Evolutionary conservation across 2,329 filamentous ascomycete genomes (phyloP), one percentile per base, ranked within the genome.

Genomic region (Aspergillus uvarum): DNA sequence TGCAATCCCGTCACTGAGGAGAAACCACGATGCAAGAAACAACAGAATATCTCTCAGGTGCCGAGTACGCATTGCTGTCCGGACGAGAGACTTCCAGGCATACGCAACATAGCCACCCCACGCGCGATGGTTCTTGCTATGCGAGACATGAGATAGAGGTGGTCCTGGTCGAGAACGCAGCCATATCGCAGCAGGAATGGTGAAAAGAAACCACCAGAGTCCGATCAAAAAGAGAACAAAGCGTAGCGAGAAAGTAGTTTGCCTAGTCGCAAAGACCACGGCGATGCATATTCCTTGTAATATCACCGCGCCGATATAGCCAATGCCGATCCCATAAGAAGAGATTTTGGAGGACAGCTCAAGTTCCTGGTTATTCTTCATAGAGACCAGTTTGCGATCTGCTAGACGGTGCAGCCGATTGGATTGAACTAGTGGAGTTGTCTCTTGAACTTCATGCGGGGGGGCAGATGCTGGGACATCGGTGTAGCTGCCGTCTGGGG

Each of bases 121-220:
- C 2, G 84, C 82, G 32, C 80, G 74, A n/a, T 69, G 71, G 42
- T 70, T 66, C 63, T 76, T 74, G 11, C 74, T 68, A 52, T 70
- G 67, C 56, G 72, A 29, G 58, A 71, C 42, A 68, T 76, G 72
- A 2, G 83, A 81, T 8, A 96, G 77, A 0, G 93, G 92, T 29
- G 95, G 95, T 0, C 95, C 95, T 1, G 95, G 95, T 54, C 95
- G 86, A 4, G 93, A 87, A 47, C 94, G 87, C 31, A 99, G 82
- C 89, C 92, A 97, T 68, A 96, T 76, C 2, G 91, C 91, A 0
- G 92, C 88, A 0, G 95, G 95, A 58, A 98, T 87, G 3, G 91
- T 96, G 74, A 99, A 98, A 35, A 90, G 60, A 49, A 93, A 87
- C 95, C 95, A 99, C 95, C 95, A 99, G 29, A 87, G 75, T 35